Conservation (phyloP, 805 yeast species). For the Saccharomycopsis vini region DNA sequence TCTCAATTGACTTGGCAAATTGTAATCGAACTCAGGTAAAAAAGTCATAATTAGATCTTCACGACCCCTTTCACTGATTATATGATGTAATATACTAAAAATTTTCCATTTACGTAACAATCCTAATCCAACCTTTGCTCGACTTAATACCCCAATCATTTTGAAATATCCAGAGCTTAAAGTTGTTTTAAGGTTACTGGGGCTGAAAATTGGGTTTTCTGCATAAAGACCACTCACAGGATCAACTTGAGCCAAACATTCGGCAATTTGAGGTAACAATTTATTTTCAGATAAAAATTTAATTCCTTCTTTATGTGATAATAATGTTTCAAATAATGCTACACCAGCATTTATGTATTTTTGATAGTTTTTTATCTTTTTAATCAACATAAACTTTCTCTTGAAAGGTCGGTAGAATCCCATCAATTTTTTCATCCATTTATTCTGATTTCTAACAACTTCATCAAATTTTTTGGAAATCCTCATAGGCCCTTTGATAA, state of each 20-base stretch:
- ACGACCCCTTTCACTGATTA: slow-evolving; percentile 46
- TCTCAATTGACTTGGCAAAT: slow-evolving; percentile 55
- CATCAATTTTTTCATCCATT: slow-evolving; percentile 72
- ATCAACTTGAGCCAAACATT: slow-evolving; percentile 77
- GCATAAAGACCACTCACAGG: slow-evolving; percentile 70
- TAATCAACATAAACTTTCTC: slow-evolving; percentile 56
- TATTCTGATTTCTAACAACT: slow-evolving; percentile 56
- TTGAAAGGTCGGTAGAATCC: slow-evolving; percentile 91
- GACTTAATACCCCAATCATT: slow-evolving; percentile 65
- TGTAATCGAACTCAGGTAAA: slow-evolving; percentile 53
- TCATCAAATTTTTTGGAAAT: slow-evolving; percentile 72
- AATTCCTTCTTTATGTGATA: slow-evolving; percentile 57
- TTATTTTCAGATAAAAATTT: slow-evolving; percentile 63
- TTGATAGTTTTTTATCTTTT: slow-evolving; percentile 41
- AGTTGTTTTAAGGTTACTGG: slow-evolving; percentile 49
- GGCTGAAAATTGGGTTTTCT: slow-evolving; percentile 65
- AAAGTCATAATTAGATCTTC: slow-evolving; percentile 50
- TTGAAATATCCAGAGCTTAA: slow-evolving; percentile 69
- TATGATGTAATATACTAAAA: slow-evolving; percentile 69
- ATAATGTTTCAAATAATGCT: slow-evolving; percentile 56
- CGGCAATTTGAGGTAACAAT: slow-evolving; percentile 79
- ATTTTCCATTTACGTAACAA: slow-evolving; percentile 77
- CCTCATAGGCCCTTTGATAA: slow-evolving; percentile 78
- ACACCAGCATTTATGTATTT: slow-evolving; percentile 67
- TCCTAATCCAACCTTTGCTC: slow-evolving; percentile 50